Base-by-base conservation (phyloP, 139 green algal genomes). In the Chlorella sp. region DNA sequence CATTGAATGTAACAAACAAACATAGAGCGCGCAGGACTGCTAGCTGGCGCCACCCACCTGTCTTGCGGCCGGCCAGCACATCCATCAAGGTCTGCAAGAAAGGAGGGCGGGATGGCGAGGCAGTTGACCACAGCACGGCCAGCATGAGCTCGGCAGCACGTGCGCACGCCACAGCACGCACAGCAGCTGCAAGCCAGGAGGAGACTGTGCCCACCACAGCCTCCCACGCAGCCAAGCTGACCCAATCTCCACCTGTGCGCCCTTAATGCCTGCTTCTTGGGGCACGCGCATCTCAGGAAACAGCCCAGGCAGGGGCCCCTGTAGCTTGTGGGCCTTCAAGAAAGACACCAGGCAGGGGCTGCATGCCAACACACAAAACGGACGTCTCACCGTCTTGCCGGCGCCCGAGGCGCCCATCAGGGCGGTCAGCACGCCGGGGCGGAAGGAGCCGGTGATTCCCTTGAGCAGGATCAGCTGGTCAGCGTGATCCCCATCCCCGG, bases 331-430 rank as follows among this genome's bases (percentile, higher is more conserved):
- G n/a, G n/a, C n/a, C n/a, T n/a, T n/a, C n/a, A n/a, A n/a, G n/a
- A n/a, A n/a, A n/a, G n/a, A n/a, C n/a, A n/a, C n/a, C n/a, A n/a
- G n/a, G n/a, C n/a, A n/a, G n/a, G n/a, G n/a, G n/a, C n/a, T n/a
- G n/a, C n/a, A n/a, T n/a, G n/a, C n/a, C n/a, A n/a, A n/a, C n/a
- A n/a, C n/a, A n/a, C n/a, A n/a, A n/a, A n/a, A n/a, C n/a, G n/a
- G n/a, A n/a, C n/a, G n/a, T n/a, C 95, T 86, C 42, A 93, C 95
- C 39, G 93, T 95, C 88, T 95, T 95, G 48, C 93, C 93, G 11
- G 93, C 93, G 28, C 93, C 93, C 18, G 90, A 90, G 61, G 87
- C 91, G 26, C 93, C 93, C 91, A 95, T 91, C 2, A 95, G 92
- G 32, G 92, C 92, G 30, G 93, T 95, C n/a, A 95, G 86, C 19